Conservation (phyloP, 139 green algal genomes). For the Yamagishiella unicocca region DNA sequence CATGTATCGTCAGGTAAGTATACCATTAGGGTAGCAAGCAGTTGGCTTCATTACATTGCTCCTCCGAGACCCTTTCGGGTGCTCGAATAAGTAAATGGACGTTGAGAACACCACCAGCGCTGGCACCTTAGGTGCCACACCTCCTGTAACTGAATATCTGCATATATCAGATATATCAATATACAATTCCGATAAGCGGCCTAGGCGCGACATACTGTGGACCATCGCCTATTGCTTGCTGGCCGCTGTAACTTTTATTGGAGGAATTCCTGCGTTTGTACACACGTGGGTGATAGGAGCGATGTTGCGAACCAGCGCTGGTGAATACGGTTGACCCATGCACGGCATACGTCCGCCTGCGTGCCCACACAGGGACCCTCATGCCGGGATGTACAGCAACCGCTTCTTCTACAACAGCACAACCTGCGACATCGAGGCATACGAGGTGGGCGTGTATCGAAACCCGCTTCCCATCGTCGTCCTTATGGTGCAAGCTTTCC, state of each 20-base stretch:
- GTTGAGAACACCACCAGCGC: too few species aligned
- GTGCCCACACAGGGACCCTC: background rate
- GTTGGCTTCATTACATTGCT: too few species aligned
- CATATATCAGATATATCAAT: too few species aligned
- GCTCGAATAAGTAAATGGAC: too few species aligned
- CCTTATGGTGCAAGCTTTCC: too few species aligned
- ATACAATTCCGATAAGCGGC: background rate
- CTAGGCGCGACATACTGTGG: background rate
- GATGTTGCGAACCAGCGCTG: background rate
- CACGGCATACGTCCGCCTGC: background rate
- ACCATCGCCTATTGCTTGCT: background rate
- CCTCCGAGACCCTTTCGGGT: too few species aligned
- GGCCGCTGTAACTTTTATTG: background rate
- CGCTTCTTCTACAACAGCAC: constrained; percentile 20
- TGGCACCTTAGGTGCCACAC: too few species aligned
- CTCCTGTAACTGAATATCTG: too few species aligned
- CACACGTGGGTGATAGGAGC: background rate
- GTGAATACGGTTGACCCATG: background rate
- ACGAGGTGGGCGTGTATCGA: too few species aligned
- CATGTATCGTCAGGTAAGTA: too few species aligned
- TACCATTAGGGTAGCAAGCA: too few species aligned
- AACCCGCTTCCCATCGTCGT: too few species aligned
- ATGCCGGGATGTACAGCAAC: background rate
- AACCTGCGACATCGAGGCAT: background rate
- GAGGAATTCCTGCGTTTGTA: background rate